phyloP scores from a whole-genome alignment of 306 rosid genomes.

The Delonix regia region DNA sequence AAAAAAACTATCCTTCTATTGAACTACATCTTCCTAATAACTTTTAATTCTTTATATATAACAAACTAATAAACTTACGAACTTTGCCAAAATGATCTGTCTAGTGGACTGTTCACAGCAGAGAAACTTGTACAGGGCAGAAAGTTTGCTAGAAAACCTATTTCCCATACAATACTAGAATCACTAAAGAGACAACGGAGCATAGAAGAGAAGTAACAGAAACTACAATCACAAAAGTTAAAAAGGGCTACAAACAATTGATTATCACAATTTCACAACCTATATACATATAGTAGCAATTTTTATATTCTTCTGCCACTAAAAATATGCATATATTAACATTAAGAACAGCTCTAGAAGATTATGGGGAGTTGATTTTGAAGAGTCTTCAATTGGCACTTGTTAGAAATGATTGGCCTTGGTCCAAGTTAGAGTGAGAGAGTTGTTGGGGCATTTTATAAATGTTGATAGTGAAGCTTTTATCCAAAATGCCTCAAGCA shows the following conservation, averaged over 20 bases:
- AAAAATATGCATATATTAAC: constrained; percentile 1
- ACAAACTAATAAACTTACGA: neutral
- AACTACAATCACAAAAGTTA: neutral
- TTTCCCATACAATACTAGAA: neutral
- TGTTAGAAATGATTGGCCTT: too few species aligned
- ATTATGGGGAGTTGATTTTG: too few species aligned
- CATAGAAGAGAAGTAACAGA: constrained; percentile 12
- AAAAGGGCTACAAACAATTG: neutral
- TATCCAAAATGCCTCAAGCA: too few species aligned
- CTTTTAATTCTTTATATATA: neutral
- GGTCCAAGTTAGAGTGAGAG: too few species aligned
- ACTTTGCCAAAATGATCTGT: constrained; percentile 22
- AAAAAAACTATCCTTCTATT: neutral
- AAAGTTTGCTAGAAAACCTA: neutral
- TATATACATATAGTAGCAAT: neutral
- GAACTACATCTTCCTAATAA: constrained; percentile 10
- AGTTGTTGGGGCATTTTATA: too few species aligned
- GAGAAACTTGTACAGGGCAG: neutral
- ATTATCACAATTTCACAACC: neutral
- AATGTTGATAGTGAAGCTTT: too few species aligned
- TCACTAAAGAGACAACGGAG: neutral
- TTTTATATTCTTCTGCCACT: neutral
- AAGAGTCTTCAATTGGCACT: neutral
- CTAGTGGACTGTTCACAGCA: constrained; percentile 18
- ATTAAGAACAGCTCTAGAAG: neutral